phyloP scores from a whole-genome alignment of 306 rosid genomes.

The Hippophae rhamnoides region DNA sequence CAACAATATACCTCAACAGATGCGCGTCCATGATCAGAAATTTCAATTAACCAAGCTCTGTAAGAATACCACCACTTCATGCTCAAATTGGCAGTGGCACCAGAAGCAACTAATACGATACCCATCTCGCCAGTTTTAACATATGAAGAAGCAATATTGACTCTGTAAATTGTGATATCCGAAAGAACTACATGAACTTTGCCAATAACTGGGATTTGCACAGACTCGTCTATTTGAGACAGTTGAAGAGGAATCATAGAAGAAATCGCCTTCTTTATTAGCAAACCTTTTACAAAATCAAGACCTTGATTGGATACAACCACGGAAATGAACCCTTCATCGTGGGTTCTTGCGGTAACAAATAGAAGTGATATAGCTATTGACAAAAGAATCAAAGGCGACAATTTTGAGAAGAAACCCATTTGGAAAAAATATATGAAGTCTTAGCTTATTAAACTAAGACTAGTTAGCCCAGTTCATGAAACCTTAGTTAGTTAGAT shows the following conservation, averaged over 20 bases:
- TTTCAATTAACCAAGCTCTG: constrained; percentile 47
- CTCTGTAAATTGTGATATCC: constrained; percentile 36
- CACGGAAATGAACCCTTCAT: constrained; percentile 56
- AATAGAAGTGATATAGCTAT: constrained; percentile 22
- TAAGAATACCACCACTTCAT: constrained; percentile 60
- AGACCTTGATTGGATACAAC: constrained; percentile 64
- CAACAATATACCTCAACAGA: constrained; percentile 47
- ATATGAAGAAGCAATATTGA: constrained; percentile 46
- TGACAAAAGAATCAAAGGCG: constrained; percentile 21
- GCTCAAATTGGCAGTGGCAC: constrained; percentile 60
- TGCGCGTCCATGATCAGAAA: constrained; percentile 68
- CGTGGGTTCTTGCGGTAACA: constrained; percentile 26
- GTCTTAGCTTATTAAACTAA: constrained; percentile 1
- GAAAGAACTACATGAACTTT: constrained; percentile 51
- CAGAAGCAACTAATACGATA: constrained; percentile 44
- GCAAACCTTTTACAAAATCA: constrained; percentile 54
- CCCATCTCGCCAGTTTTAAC: constrained; percentile 53
- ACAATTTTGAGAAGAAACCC: constrained; percentile 20
- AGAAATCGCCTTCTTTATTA: constrained; percentile 47
- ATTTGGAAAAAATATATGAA: constrained; percentile 10
- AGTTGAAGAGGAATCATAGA: constrained; percentile 50
- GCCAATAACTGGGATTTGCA: constrained; percentile 47
- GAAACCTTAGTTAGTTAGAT: constrained; percentile 2
- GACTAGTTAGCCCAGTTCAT: constrained; percentile 2
- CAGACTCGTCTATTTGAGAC: constrained; percentile 47